phyloP scores from a whole-genome alignment of 257 asterid genomes.

The Solanum lignicaule region DNA sequence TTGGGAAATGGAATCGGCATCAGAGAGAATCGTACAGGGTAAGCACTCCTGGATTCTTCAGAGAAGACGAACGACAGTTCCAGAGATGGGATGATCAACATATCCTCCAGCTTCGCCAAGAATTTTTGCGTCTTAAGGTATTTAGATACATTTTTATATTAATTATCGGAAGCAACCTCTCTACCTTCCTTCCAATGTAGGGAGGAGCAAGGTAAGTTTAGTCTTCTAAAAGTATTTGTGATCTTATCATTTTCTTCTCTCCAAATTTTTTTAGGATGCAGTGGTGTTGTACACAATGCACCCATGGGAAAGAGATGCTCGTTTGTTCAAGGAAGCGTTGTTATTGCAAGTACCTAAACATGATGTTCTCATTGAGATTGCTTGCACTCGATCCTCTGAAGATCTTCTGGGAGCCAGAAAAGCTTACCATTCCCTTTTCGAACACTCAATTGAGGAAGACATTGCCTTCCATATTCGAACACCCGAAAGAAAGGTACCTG shows the following conservation, averaged over 20 bases:
- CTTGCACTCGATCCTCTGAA: conserved; percentile 60
- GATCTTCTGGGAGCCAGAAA: conserved; percentile 69
- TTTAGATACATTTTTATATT: neutral
- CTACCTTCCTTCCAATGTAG: neutral
- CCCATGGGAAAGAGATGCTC: conserved; percentile 93
- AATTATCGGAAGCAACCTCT: neutral
- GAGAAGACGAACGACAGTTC: conserved; percentile 67
- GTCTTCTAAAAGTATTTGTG: neutral
- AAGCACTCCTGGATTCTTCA: conserved; percentile 43
- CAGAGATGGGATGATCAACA: conserved; percentile 70
- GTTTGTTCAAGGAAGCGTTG: conserved; percentile 41
- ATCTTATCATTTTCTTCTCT: neutral
- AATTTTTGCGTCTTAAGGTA: conserved; percentile 86
- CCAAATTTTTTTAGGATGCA: conserved; percentile 36
- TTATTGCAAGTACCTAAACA: conserved; percentile 29
- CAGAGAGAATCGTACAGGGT: conserved; percentile 53
- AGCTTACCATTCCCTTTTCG: conserved; percentile 83
- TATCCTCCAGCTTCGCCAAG: conserved; percentile 57
- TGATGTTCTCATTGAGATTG: conserved; percentile 42
- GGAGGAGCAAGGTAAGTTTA: neutral
- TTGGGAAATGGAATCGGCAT: conserved; percentile 62
- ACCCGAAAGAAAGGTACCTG: conserved; percentile 31
- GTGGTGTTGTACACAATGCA: conserved; percentile 80
- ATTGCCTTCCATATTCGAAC: conserved; percentile 38
- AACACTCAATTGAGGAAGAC: conserved; percentile 73